Evolutionary conservation across 192 early-diverging fungal genomes (phyloP), one percentile per base, ranked within the genome.

Genomic region (Backusella liffmaniae): DNA sequence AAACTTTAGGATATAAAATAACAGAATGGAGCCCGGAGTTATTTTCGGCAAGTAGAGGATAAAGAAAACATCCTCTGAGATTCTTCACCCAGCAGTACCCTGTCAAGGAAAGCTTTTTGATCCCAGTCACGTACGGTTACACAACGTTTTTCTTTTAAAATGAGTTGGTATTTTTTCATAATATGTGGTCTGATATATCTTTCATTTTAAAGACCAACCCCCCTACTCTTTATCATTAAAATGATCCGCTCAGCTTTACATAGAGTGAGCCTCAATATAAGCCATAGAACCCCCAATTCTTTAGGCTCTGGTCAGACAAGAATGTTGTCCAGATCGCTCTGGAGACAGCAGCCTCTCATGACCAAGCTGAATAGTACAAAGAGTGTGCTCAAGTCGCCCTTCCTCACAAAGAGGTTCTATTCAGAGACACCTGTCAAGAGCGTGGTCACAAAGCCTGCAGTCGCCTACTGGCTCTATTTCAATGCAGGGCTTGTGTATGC

Each of bases 391-490:
- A 67, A 67, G 9, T 67, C 29, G 1, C 29, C 32, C 7, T 16
- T 67, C 16, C 30, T 67, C 8, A 35, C 66, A 26, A 67, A 67
- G n/a, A 16, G 66, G 35, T 67, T 67, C 29, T 35, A 67, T 67
- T 32, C 66, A 15, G 66, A 35, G 7, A n/a, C 66, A 21, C 13
- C 67, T 37, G 21, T n/a, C 1, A 56, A 32, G 26, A 37, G 34
- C 13, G 36, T 73, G 23, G 66, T 77, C 0, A 67, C 73, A 4
- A 77, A 77, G 9, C 88, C 88, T 39, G 77, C 86, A 74, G 98
- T 99, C n/a, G 98, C 93, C 3, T 95, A 93, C 74, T 99, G 98
- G 98, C 89, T 95, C 70, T 89, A 97, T 59, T 91, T 92, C 30
- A 94, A 91, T 76, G 95, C 93, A 3, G 91, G 91, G 21, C 90